Conservation (phyloP, 164 flowering plant genomes). For the Echeveria elegans region DNA sequence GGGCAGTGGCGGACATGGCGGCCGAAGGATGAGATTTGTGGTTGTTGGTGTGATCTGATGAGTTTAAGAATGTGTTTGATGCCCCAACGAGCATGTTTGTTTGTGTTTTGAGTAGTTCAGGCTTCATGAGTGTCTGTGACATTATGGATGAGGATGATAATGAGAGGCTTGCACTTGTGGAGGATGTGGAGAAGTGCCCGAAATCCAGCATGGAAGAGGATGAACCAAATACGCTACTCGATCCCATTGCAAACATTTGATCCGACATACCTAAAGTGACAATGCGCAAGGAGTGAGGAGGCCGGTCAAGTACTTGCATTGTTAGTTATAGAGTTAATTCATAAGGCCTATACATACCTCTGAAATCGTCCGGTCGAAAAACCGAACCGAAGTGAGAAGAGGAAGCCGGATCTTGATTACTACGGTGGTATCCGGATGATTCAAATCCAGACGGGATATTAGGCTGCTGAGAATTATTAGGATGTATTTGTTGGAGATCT, state of each 20-base stretch:
- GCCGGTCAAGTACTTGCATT: too few relatives aligned
- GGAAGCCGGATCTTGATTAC: constrained; percentile 14
- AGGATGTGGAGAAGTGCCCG: constrained; percentile 13
- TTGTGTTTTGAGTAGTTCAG: not conserved
- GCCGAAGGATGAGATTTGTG: constrained; percentile 14
- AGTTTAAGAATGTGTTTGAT: constrained; percentile 7
- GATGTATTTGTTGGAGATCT: too few relatives aligned
- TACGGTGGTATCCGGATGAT: constrained; percentile 8
- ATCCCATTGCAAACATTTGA: constrained; percentile 16
- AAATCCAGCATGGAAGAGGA: constrained; percentile 18
- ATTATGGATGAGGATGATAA: constrained; percentile 12
- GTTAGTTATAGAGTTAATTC: too few relatives aligned
- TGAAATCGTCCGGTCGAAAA: constrained; percentile 17
- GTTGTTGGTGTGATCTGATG: constrained; percentile 11
- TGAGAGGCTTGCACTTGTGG: constrained; percentile 17
- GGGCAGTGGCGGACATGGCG: constrained; percentile 41
- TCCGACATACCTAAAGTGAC: constrained; percentile 17
- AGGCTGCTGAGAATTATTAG: constrained; percentile 8
- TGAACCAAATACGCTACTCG: constrained; percentile 15
- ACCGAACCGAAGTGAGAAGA: constrained; percentile 19
- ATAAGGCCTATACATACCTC: constrained; percentile 14
- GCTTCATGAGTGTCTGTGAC: constrained; percentile 1
- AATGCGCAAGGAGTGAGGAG: not conserved
- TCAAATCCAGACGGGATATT: constrained; percentile 15
- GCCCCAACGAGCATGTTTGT: constrained; percentile 4